Percentiles rank a stretch among this genome's conserved stretches.
These are phyloP conservation scores for Colletotrichum sansevieriae DNA, from an alignment of 2,329 filamentous ascomycete genomes.

Conservation along the genomic window DNA sequence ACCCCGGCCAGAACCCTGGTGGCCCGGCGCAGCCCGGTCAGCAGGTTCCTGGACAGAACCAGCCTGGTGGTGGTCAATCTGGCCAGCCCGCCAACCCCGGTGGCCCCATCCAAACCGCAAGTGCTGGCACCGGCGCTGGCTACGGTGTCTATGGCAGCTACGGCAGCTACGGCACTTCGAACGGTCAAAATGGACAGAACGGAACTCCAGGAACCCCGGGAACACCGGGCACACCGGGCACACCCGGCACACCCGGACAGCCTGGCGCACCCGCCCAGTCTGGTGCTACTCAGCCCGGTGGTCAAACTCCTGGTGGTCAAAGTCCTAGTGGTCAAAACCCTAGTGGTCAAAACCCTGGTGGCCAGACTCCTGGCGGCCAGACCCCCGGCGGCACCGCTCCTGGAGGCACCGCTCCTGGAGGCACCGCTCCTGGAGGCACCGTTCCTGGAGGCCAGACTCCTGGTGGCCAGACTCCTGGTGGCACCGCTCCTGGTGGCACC, in stretches of 20 bases:
- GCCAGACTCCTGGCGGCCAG: no score
- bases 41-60: background rate
- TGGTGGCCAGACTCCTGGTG: no score
- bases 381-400: no score
- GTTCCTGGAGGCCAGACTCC: background rate
- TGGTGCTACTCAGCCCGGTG: background rate
- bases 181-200: background rate
- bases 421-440: background rate
- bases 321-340: no score
- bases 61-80: background rate
- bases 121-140: slow-evolving; percentile 4
- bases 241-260: slow-evolving; percentile 2
- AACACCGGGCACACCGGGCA: background rate
- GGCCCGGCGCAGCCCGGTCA: slow-evolving; percentile 5
- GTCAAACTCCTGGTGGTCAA: background rate
- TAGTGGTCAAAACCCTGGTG: no score
- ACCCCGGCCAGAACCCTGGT: slow-evolving; percentile 4
- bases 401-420: background rate
- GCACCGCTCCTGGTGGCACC: no score
- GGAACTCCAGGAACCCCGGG: background rate
- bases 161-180: slow-evolving; percentile 8
- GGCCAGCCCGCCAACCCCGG: slow-evolving; percentile 5
- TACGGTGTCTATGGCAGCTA: slow-evolving; percentile 24
- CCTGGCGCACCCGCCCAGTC: background rate
- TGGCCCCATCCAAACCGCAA: slow-evolving; percentile 1